Evolutionary conservation across 164 flowering plant genomes (phyloP), one percentile per base, ranked within the genome.

Genomic region (Chimonanthus salicifolius): DNA sequence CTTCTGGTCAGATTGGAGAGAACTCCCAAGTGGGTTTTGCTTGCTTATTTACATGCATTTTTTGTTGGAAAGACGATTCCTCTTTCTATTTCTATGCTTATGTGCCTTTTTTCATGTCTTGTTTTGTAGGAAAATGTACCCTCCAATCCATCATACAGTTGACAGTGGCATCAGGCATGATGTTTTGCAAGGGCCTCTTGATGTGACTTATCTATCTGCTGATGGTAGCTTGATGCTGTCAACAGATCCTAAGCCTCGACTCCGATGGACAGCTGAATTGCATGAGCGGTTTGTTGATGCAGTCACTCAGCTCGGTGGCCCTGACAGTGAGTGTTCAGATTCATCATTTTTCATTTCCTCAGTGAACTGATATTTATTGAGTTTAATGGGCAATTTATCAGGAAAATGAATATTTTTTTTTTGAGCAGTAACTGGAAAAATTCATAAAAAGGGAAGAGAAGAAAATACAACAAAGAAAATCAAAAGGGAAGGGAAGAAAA

Each of bases 231-330:
- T 85, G 69, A 83, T 85, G 64, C 79, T 83, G 50, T 78, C 85
- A 69, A 70, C 84, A 62, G 87, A 85, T 71, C 87, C 87, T 5
- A 83, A 83, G 74, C 88, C 88, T 13, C 82, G 88, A 9, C 85
- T 85, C 47, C 74, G 88, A 49, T 85, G 88, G 88, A 85, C 88
- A 7, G 80, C 85, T 58, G 88, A 85, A 71, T 85, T 85, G 47
- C 88, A 85, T 49, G 85, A 85, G 71, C 75, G 87, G 58, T 85
- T 85, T 49, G 85, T 85, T 3, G 88, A 85, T 67, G 88, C 88
- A 18, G 87, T 85, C 46, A 77, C 85, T 16, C 88, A 85, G 72
- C 87, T 85, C 16, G 88, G 88, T 47, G 87, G 87, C 20, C 85
- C 87, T 44, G 87, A 85, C 54, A 85, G 87, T 85, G 64, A 62